Percentiles rank a stretch among this genome's conserved stretches.
These are phyloP conservation scores for Trichosanthes truncata DNA, from an alignment of 306 rosid genomes.

Conservation along the genomic window DNA sequence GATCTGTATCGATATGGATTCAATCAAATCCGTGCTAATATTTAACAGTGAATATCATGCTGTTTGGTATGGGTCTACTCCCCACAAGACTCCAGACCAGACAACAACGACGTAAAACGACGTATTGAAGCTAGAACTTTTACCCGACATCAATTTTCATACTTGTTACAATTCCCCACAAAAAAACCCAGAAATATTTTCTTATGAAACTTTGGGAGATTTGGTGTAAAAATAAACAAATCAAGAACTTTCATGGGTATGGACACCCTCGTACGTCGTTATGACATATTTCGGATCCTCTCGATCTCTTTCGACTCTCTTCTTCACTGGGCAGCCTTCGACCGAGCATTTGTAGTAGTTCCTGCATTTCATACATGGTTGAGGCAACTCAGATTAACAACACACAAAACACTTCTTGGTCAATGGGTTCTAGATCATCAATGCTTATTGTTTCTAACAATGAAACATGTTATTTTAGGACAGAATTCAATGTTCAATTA, in stretches of 20 bases:
- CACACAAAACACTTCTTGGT: neutral
- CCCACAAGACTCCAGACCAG: neutral
- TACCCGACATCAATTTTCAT: neutral
- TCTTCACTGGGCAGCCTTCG: conserved; percentile 81
- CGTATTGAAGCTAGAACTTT: neutral
- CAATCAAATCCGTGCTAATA: neutral
- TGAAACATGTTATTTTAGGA: neutral
- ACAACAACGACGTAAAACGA: neutral
- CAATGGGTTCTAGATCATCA: neutral
- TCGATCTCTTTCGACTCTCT: conserved; percentile 89
- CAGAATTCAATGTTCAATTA: neutral
- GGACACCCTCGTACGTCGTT: conserved; percentile 82
- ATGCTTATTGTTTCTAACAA: neutral
- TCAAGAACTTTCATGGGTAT: conserved; percentile 45
- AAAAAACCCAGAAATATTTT: neutral
- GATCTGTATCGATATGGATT: neutral
- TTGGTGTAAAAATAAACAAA: neutral
- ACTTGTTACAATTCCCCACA: neutral
- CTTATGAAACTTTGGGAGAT: neutral
- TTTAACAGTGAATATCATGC: neutral
- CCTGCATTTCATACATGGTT: conserved; percentile 33
- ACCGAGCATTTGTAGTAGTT: conserved; percentile 76
- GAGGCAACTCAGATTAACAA: neutral
- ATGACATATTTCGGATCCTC: conserved; percentile 65
- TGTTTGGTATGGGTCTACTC: neutral